These are phyloP conservation scores for Ziziphus jujuba DNA, from an alignment of 306 rosid genomes.

Conservation along the genomic window DNA sequence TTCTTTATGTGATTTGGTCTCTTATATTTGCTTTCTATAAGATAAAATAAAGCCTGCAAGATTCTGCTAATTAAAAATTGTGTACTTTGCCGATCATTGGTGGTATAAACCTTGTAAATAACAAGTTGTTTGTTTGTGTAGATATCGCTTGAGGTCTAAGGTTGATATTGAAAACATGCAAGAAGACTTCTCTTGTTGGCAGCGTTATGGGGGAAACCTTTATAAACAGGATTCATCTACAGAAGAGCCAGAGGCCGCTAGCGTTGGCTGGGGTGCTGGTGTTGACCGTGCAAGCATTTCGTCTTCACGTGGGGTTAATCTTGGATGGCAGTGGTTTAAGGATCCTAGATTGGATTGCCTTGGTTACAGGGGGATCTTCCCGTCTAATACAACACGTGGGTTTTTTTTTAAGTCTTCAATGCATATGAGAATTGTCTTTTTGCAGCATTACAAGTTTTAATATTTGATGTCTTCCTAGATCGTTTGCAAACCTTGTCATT, in stretches of 20 bases:
- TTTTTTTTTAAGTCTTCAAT: slow-evolving; percentile 23
- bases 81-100: neutral
- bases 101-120: neutral
- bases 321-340: slow-evolving; percentile 88
- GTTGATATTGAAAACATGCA: slow-evolving; percentile 85
- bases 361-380: slow-evolving; percentile 93
- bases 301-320: slow-evolving; percentile 50
- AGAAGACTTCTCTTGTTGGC: slow-evolving; percentile 80
- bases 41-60: too few relatives aligned
- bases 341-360: slow-evolving; percentile 85
- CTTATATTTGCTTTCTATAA: too few relatives aligned
- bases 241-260: slow-evolving; percentile 79
- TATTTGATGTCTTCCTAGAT: neutral
- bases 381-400: slow-evolving; percentile 68
- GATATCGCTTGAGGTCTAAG: slow-evolving; percentile 92
- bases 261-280: slow-evolving; percentile 89
- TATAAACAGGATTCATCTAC: slow-evolving; percentile 34
- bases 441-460: slow-evolving; percentile 5
- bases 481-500: neutral
- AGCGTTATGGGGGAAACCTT: slow-evolving; percentile 60
- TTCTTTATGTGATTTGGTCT: too few relatives aligned
- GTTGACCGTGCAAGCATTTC: slow-evolving; percentile 54
- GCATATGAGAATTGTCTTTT: slow-evolving; percentile 24
- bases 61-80: too few relatives aligned
- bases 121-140: slow-evolving; percentile 17